These are phyloP conservation scores for Geosmithia morbida DNA, from an alignment of 2,329 filamentous ascomycete genomes.

Conservation along the genomic window DNA sequence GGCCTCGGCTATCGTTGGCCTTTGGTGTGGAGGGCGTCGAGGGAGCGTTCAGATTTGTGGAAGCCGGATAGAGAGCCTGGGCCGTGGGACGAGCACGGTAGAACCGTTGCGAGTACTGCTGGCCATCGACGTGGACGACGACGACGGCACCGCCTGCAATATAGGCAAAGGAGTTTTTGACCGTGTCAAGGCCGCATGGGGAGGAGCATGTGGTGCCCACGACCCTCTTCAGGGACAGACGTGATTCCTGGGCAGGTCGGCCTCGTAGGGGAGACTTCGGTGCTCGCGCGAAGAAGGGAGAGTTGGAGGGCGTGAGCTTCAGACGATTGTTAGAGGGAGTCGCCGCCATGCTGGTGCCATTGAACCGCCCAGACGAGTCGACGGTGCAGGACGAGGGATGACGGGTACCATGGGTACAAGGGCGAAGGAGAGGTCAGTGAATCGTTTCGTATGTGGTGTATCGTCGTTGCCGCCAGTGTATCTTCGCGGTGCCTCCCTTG, in stretches of 20 bases:
- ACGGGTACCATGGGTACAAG: neutral
- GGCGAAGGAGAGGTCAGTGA: neutral
- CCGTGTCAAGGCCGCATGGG: constrained; percentile 73
- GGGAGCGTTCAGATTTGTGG: constrained; percentile 32
- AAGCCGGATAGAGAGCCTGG: constrained; percentile 45
- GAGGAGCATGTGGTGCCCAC: constrained; percentile 82
- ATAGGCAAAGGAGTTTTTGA: constrained; percentile 67
- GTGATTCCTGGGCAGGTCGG: constrained; percentile 35
- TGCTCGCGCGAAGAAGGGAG: constrained; percentile 50
- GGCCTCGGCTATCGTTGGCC: constrained; percentile 48
- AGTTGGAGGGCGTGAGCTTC: constrained; percentile 63
- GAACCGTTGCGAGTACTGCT: constrained; percentile 64
- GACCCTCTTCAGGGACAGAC: constrained; percentile 65
- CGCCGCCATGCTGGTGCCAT: constrained; percentile 44
- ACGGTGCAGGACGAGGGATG: neutral
- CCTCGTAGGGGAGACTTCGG: constrained; percentile 47
- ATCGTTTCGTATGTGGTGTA: neutral
- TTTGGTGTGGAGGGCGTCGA: constrained; percentile 42
- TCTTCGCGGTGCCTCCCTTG: neutral
- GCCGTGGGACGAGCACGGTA: constrained; percentile 76
- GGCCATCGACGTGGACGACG: constrained; percentile 62
- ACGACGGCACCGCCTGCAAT: constrained; percentile 91
- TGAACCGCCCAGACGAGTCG: constrained; percentile 13
- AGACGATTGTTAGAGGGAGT: constrained; percentile 44
- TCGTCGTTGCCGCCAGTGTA: neutral